phyloP scores from a whole-genome alignment of 1,284 basidiomycete genomes.

The Singerocomus inundabilis region DNA sequence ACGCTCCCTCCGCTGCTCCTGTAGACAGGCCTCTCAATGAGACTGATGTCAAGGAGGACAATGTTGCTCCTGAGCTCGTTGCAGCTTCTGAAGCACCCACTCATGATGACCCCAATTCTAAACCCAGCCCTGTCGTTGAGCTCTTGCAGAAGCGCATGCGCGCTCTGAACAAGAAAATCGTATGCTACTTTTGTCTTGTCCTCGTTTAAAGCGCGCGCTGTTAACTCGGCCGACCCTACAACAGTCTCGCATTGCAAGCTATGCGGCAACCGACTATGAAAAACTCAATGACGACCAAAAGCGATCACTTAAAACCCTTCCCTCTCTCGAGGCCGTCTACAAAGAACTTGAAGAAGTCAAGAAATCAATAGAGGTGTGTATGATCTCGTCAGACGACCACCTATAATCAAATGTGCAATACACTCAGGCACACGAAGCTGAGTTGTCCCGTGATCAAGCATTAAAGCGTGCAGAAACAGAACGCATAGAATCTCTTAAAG shows the following conservation, averaged over 20 bases:
- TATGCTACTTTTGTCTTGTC: slow-evolving; percentile 40
- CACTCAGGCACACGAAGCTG: slow-evolving; percentile 59
- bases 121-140: slow-evolving; percentile 70
- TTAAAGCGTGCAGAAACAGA: slow-evolving; percentile 53
- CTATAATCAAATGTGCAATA: neutral
- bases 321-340: slow-evolving; percentile 69
- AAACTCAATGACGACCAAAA: slow-evolving; percentile 85
- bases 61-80: slow-evolving; percentile 46
- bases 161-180: slow-evolving; percentile 79
- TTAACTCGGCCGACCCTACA: slow-evolving; percentile 13
- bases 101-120: slow-evolving; percentile 43
- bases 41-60: slow-evolving; percentile 48
- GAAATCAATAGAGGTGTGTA: slow-evolving; percentile 78
- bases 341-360: slow-evolving; percentile 82
- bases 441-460: slow-evolving; percentile 54
- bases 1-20: slow-evolving; percentile 46
- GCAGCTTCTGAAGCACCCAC: slow-evolving; percentile 44
- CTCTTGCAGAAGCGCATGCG: slow-evolving; percentile 76
- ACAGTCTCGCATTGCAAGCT: slow-evolving; percentile 71
- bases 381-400: neutral
- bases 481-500: slow-evolving; percentile 50
- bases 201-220: slow-evolving; percentile 1
- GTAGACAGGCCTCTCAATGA: slow-evolving; percentile 51
- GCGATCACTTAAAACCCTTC: slow-evolving; percentile 64
- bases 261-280: slow-evolving; percentile 61